phyloP scores from a whole-genome alignment of 2,329 filamentous ascomycete species.

The Aspergillus terreus region DNA sequence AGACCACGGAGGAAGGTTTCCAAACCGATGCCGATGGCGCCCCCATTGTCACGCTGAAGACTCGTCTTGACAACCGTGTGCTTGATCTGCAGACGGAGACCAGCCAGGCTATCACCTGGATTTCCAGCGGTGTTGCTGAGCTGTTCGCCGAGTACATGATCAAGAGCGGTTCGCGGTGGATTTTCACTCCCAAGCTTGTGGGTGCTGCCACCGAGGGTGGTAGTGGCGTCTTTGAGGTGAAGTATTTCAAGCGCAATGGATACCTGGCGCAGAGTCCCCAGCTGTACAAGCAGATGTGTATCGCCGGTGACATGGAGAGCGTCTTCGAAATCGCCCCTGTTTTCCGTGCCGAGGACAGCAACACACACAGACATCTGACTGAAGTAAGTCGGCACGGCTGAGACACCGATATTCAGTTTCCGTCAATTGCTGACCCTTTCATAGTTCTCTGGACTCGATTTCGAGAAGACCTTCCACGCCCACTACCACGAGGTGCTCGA shows the following conservation, averaged over 20 bases:
- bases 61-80: slow-evolving; percentile 83
- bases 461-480: slow-evolving; percentile 48
- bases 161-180: slow-evolving; percentile 70
- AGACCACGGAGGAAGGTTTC: slow-evolving; percentile 42
- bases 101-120: slow-evolving; percentile 80
- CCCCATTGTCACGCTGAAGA: slow-evolving; percentile 76
- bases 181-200: slow-evolving; percentile 86
- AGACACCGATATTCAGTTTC: neutral
- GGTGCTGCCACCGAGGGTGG: slow-evolving; percentile 90
- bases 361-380: slow-evolving; percentile 63
- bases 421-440: slow-evolving; percentile 14
- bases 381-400: slow-evolving; percentile 41
- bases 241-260: slow-evolving; percentile 83
- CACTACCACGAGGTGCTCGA: slow-evolving; percentile 51
- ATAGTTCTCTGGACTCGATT: slow-evolving; percentile 51
- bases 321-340: slow-evolving; percentile 65
- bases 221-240: slow-evolving; percentile 82
- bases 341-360: slow-evolving; percentile 66
- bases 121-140: slow-evolving; percentile 62
- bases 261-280: slow-evolving; percentile 64
- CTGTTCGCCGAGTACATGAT: slow-evolving; percentile 79
- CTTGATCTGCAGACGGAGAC: slow-evolving; percentile 90
- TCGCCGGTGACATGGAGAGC: slow-evolving; percentile 59
- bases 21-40: slow-evolving; percentile 50
- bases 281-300: slow-evolving; percentile 66